Evolutionary conservation across 2,329 filamentous ascomycete species (phyloP).

Genomic region (Cladorrhinum sp.): DNA sequence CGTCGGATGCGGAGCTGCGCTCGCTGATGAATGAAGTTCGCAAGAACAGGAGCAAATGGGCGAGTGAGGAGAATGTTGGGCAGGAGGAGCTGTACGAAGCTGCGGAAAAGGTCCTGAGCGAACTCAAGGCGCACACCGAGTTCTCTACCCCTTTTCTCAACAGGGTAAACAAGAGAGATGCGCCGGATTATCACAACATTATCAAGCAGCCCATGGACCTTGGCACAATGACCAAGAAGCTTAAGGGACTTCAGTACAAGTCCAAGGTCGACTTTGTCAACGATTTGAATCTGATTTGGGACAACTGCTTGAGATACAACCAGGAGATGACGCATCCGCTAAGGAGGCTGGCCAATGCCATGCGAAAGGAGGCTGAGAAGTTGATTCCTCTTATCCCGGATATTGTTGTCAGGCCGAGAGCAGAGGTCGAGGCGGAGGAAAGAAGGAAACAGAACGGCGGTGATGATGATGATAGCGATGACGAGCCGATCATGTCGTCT

Average conservation of each 20-base stretch:
- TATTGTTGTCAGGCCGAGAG: constrained; percentile 82
- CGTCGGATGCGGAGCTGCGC: constrained; percentile 88
- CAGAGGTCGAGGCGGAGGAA: constrained; percentile 87
- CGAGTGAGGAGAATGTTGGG: constrained; percentile 93
- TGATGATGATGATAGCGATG: constrained; percentile 87
- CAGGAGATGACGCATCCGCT: constrained; percentile 82
- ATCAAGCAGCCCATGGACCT: constrained; percentile 99
- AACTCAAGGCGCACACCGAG: constrained; percentile 95
- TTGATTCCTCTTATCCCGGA: constrained; percentile 93
- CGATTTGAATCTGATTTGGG: constrained; percentile 93
- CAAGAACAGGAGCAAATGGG: constrained; percentile 98
- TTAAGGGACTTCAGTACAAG: constrained; percentile 75
- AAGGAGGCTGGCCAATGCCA: constrained; percentile 88
- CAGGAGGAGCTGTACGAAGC: constrained; percentile 98
- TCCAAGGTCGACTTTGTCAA: constrained; percentile 93
- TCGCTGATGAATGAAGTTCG: constrained; percentile 95
- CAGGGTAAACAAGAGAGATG: constrained; percentile 93
- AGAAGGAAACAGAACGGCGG: constrained; percentile 82
- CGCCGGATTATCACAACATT: constrained; percentile 88
- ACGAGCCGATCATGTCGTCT: constrained; percentile 97
- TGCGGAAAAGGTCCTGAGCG: constrained; percentile 91
- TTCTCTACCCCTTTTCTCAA: constrained; percentile 95
- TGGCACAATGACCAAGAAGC: constrained; percentile 96
- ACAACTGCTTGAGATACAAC: constrained; percentile 95
- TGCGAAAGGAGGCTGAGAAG: constrained; percentile 97